Evolutionary conservation across 495 filamentous ascomycete species (phyloP).

Genomic region (Aspergillus ellipticus): DNA sequence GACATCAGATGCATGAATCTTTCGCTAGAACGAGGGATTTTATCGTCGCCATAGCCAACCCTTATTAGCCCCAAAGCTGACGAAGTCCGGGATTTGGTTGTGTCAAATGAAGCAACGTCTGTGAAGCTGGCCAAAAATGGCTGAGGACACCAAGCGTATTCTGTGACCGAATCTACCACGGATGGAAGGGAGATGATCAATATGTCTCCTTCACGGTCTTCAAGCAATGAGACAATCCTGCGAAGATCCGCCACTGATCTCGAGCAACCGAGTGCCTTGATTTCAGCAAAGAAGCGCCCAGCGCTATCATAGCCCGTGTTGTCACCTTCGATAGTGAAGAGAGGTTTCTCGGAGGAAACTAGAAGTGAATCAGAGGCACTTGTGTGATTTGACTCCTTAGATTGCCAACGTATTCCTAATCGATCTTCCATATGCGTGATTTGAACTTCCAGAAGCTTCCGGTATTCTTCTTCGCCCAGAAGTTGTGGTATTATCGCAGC

Average conservation of each 20-base stretch:
- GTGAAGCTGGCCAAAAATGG: constrained; percentile 31
- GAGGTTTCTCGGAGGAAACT: constrained; percentile 20
- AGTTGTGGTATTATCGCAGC: constrained; percentile 19
- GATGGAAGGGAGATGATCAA: constrained; percentile 12
- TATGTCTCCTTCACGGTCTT: constrained; percentile 30
- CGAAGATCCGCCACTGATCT: constrained; percentile 25
- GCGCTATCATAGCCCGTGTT: constrained; percentile 24
- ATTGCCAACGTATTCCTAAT: constrained; percentile 28
- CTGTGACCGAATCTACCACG: not conserved
- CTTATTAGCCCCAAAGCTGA: constrained; percentile 31
- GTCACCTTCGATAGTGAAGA: constrained; percentile 28
- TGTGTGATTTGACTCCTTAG: constrained; percentile 12
- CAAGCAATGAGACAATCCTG: constrained; percentile 26
- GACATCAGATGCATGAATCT: constrained; percentile 31
- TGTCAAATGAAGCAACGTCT: constrained; percentile 12
- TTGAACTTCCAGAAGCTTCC: constrained; percentile 22
- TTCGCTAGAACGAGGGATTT: constrained; percentile 12
- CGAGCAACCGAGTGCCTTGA: constrained; percentile 30
- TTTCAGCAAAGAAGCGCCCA: constrained; percentile 26
- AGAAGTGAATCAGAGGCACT: constrained; percentile 15
- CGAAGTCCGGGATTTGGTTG: constrained; percentile 12
- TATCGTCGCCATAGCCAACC: constrained; percentile 18
- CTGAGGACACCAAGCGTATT: constrained; percentile 32
- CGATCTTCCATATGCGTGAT: constrained; percentile 27
- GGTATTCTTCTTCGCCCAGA: constrained; percentile 19